These are phyloP conservation scores for Zasmidium citrigriseum DNA, from an alignment of 2,329 filamentous ascomycete species.

Conservation along the genomic window DNA sequence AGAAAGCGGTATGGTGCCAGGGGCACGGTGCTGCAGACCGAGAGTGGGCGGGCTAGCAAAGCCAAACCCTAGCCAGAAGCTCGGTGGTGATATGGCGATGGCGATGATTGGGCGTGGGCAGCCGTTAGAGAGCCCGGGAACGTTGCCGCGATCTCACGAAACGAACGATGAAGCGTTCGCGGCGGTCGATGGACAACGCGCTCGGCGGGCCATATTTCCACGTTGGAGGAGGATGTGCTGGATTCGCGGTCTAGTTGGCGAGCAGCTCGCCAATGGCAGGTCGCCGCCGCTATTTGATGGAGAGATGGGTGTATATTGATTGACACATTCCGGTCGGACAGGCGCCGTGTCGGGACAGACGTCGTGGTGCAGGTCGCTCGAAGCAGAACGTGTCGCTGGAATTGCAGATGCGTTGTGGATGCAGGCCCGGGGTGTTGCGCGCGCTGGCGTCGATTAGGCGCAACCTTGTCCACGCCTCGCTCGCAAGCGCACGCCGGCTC, in stretches of 20 bases:
- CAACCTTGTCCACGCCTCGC: background rate
- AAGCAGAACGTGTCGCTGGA: background rate
- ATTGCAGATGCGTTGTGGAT: background rate
- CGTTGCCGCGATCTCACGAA: background rate
- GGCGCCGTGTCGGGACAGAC: background rate
- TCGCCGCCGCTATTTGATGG: background rate
- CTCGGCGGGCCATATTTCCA: background rate
- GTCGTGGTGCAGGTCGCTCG: background rate
- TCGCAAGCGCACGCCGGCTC: background rate
- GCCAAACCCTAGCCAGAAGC: background rate
- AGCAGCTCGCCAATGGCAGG: background rate
- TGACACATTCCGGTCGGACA: background rate
- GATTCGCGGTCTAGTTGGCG: background rate
- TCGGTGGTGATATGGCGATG: background rate
- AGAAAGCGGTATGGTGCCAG: constrained; percentile 1
- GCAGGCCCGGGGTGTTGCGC: background rate
- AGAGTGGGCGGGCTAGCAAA: background rate
- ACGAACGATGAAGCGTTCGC: background rate
- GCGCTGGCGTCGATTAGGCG: background rate
- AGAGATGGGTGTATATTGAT: background rate
- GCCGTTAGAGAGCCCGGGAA: background rate
- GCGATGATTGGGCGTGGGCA: background rate
- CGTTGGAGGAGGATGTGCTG: background rate
- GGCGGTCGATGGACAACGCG: background rate
- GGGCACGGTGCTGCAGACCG: background rate